Conservation (phyloP, 495 filamentous ascomycete genomes). For the Daldinia caldariorum region DNA sequence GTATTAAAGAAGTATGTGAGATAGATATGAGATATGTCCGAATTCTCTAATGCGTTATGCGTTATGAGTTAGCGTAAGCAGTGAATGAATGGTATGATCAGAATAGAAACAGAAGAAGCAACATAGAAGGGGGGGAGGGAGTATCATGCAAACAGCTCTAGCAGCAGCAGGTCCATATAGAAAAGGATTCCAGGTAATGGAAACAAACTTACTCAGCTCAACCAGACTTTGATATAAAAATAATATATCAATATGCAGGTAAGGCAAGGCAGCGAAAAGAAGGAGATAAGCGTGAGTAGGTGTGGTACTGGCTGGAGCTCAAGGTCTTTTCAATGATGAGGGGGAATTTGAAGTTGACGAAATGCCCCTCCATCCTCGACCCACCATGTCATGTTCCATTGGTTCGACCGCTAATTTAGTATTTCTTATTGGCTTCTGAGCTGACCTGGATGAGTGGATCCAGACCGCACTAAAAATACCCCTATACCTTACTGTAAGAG, state of each 20-base stretch:
- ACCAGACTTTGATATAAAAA: slow-evolving; percentile 28
- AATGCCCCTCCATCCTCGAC: slow-evolving; percentile 40
- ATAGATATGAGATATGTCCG: slow-evolving; percentile 12
- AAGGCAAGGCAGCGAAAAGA: slow-evolving; percentile 27
- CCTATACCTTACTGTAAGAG: slow-evolving; percentile 11
- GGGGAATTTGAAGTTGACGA: slow-evolving; percentile 41
- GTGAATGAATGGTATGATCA: slow-evolving; percentile 5
- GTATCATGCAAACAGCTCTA: slow-evolving; percentile 21
- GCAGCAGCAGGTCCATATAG: slow-evolving; percentile 14
- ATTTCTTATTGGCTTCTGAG: slow-evolving; percentile 29
- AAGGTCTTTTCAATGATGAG: slow-evolving; percentile 37
- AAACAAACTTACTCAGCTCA: slow-evolving; percentile 41
- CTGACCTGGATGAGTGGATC: slow-evolving; percentile 22
- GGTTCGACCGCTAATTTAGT: slow-evolving; percentile 20
- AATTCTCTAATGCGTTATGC: slow-evolving; percentile 10
- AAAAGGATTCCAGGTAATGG: slow-evolving; percentile 7
- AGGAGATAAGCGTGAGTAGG: slow-evolving; percentile 22
- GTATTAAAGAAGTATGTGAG: slow-evolving; percentile 4
- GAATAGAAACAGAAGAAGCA: neutral
- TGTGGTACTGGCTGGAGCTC: slow-evolving; percentile 32
- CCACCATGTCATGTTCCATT: slow-evolving; percentile 25
- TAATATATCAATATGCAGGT: slow-evolving; percentile 22
- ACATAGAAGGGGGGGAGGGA: slow-evolving; percentile 14
- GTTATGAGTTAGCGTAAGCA: slow-evolving; percentile 15
- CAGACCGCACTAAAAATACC: slow-evolving; percentile 13